Conservation (phyloP, 2,329 filamentous ascomycete genomes). For the Mollisiaceae sp. region DNA sequence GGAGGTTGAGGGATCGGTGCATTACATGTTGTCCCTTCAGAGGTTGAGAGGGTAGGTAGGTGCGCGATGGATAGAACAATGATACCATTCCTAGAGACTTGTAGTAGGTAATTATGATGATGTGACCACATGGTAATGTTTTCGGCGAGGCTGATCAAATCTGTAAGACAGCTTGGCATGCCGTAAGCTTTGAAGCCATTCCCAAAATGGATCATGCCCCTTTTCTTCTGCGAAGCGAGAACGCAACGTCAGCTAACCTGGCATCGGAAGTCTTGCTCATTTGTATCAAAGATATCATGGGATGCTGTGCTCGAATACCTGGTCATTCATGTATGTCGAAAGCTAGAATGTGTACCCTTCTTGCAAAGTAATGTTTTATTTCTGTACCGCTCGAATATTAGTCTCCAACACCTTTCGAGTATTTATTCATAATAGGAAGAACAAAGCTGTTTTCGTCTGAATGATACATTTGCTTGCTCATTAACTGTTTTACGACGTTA, state of each 20-base stretch:
- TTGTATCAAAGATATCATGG: background rate
- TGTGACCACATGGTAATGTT: background rate
- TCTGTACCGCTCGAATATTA: too few species aligned
- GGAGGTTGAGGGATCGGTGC: background rate
- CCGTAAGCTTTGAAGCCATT: conserved; percentile 1
- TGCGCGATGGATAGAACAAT: background rate
- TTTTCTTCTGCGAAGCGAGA: background rate
- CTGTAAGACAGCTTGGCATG: background rate
- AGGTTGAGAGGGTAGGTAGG: background rate
- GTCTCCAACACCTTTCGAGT: too few species aligned
- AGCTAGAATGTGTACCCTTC: background rate
- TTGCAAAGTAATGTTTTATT: too few species aligned
- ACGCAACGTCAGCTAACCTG: conserved; percentile 4
- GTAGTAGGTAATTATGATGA: background rate
- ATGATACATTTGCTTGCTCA: background rate
- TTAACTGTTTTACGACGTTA: background rate
- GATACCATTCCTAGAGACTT: conserved; percentile 5
- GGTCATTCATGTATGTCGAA: too few species aligned
- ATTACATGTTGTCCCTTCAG: conserved; percentile 2
- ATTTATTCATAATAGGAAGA: too few species aligned
- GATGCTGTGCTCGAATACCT: background rate
- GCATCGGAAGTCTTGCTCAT: background rate
- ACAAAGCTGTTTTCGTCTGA: background rate
- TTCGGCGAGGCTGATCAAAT: background rate
- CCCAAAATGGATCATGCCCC: conserved; percentile 6